Conservation (phyloP, 2,329 filamentous ascomycete species). For the Acrocalymma vagum region DNA sequence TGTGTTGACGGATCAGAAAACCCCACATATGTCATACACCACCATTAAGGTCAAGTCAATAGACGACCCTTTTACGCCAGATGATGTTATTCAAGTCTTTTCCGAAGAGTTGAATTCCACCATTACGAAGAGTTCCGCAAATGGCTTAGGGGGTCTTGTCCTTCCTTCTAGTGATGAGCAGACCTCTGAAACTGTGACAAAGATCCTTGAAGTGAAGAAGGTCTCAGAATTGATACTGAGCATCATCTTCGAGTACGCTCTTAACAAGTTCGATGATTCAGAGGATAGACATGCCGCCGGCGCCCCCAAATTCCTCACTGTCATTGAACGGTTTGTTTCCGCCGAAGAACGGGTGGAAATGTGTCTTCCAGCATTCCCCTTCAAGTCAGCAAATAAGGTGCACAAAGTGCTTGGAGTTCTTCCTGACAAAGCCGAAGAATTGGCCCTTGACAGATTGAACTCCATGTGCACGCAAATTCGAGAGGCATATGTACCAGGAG, state of each 20-base stretch:
- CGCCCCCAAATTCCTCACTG: constrained; percentile 20
- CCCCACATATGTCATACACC: constrained; percentile 46
- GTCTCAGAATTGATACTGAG: constrained; percentile 19
- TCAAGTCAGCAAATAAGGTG: constrained; percentile 64
- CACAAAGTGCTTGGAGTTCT: constrained; percentile 60
- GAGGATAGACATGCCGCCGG: constrained; percentile 21
- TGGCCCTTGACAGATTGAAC: constrained; percentile 49
- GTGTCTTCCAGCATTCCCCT: constrained; percentile 65
- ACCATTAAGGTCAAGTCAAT: constrained; percentile 66
- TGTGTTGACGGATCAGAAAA: constrained; percentile 34
- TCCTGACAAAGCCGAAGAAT: constrained; percentile 51
- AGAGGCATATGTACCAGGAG: constrained; percentile 47
- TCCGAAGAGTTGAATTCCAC: constrained; percentile 79
- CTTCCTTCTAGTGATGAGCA: too few species aligned
- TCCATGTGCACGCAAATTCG: constrained; percentile 46
- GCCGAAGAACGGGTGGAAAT: constrained; percentile 14
- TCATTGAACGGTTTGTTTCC: constrained; percentile 22
- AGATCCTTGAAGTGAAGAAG: constrained; percentile 64
- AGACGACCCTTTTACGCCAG: too few species aligned
- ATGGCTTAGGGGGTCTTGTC: too few species aligned
- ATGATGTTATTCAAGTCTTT: too few species aligned
- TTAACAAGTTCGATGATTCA: constrained; percentile 34
- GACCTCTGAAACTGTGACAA: too few species aligned
- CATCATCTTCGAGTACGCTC: constrained; percentile 32
- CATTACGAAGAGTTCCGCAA: constrained; percentile 67